Conservation (phyloP, 139 green algal genomes). For the Auxenochlorella pyrenoidosa region DNA sequence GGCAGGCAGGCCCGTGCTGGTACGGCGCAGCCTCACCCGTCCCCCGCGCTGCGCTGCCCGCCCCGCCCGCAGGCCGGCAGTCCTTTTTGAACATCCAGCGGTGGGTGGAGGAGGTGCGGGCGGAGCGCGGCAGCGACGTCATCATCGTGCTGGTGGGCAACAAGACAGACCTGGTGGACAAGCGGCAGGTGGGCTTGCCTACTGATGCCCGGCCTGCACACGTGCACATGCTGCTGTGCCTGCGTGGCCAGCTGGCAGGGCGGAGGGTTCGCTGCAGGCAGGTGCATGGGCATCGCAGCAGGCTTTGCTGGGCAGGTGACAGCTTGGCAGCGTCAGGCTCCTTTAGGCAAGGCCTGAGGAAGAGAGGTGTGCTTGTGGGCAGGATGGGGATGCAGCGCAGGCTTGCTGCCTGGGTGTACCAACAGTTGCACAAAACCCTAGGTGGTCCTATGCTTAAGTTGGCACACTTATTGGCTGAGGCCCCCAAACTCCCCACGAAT, state of each 20-base stretch:
- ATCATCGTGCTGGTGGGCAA: constrained; percentile 99
- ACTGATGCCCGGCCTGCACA: constrained; percentile 73
- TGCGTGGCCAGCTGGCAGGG: constrained; percentile 30
- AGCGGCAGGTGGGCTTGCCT: constrained; percentile 93
- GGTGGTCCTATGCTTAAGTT: too few relatives aligned
- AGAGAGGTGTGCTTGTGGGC: too few relatives aligned
- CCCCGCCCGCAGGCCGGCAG: constrained; percentile 73
- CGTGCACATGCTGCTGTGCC: not conserved
- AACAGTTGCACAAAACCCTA: too few relatives aligned
- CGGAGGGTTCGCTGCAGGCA: constrained; percentile 66
- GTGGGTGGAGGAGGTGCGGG: constrained; percentile 98
- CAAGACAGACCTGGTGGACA: constrained; percentile 99
- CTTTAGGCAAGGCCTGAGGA: too few relatives aligned
- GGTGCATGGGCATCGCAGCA: constrained; percentile 92
- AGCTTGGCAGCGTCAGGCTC: too few relatives aligned
- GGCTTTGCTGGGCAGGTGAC: too few relatives aligned
- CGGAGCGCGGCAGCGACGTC: constrained; percentile 96
- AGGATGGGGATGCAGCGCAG: too few relatives aligned
- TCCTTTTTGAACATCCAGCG: constrained; percentile 97
- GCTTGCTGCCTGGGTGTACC: too few relatives aligned
- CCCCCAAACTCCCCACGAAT: too few relatives aligned
- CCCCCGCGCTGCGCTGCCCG: not conserved
- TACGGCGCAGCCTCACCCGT: not conserved
- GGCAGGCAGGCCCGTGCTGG: not conserved
- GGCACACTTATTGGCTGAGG: too few relatives aligned